phyloP scores from a whole-genome alignment of 805 yeast species.

The Starmera quercuum region DNA sequence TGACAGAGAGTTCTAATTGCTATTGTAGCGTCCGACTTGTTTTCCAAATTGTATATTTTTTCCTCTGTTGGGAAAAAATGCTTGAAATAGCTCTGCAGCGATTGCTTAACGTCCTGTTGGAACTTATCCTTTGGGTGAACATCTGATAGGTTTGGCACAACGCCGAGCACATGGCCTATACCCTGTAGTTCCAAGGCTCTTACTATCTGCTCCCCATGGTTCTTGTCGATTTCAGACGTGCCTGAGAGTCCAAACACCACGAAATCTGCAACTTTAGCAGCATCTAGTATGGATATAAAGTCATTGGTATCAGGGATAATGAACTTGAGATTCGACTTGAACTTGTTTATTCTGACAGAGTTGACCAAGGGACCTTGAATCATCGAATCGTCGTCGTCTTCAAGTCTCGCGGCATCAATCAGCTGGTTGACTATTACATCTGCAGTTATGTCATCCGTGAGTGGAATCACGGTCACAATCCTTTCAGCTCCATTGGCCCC shows the following conservation, averaged over 20 bases:
- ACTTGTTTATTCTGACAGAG: constrained; percentile 49
- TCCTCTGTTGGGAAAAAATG: constrained; percentile 82
- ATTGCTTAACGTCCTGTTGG: constrained; percentile 61
- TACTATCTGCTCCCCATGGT: constrained; percentile 80
- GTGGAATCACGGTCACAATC: constrained; percentile 71
- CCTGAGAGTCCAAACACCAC: constrained; percentile 90
- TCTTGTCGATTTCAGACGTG: constrained; percentile 67
- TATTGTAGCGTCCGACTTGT: constrained; percentile 59
- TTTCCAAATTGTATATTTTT: constrained; percentile 65
- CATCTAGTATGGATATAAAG: constrained; percentile 68
- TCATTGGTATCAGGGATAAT: constrained; percentile 65
- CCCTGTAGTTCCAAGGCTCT: constrained; percentile 91
- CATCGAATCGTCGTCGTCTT: constrained; percentile 24
- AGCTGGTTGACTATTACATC: constrained; percentile 46
- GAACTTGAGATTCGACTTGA: constrained; percentile 65
- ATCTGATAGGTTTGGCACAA: constrained; percentile 62
- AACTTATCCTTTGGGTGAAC: constrained; percentile 68
- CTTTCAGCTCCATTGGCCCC: constrained; percentile 78
- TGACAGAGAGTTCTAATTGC: constrained; percentile 75
- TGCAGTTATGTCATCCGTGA: constrained; percentile 63
- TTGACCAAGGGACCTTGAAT: constrained; percentile 40
- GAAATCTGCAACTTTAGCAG: constrained; percentile 84
- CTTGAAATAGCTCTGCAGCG: constrained; percentile 55
- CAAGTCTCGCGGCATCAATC: constrained; percentile 30
- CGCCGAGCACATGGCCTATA: constrained; percentile 73